Base-by-base conservation (phyloP, 1,139 yeast species). In the Sugiyamaella paludigena region DNA sequence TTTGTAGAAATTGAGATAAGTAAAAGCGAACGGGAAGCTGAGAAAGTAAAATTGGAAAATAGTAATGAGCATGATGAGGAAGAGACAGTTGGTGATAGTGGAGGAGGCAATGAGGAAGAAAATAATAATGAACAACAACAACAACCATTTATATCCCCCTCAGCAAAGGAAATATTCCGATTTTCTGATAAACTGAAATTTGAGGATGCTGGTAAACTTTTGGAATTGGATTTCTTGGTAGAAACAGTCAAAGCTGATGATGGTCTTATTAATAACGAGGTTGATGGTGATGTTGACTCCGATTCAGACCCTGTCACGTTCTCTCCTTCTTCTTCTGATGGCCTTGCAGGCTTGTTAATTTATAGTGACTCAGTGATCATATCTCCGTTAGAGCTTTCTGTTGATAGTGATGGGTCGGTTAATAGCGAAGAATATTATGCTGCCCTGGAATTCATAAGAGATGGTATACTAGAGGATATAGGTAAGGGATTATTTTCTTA, bases 401-500 rank as follows among this genome's bases (percentile, higher is more conserved):
- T 47, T 7, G 47, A 43, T 16, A 33, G 10, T 12, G 36, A 27
- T 8, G 43, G 43, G n/a, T 33, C 37, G 30, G 38, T 40, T 15
- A 37, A 35, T 13, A 15, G 35, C 19, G 43, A 37, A 16, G 43
- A 42, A 10, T 42, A 42, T 29, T 34, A 39, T n/a, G 16, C 36
- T 7, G 31, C 43, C 5, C 24, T 47, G 16, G 47, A 47, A 13
- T 43, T 31, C 42, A 35, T 45, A 7, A 43, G 50, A n/a, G 48
- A 51, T 27, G 42, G 43, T 24, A 28, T 49, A 28, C 40, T 46
- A 35, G 54, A 52, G 2, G 51, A 52, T 15, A 36, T 49, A 7
- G 51, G 47, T 11, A 34, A 44, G 16, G 53, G 57, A 8, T 41
- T 43, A 10, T 34, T 48, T 26, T 42, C 37, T 24, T 39, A 55